Base-by-base conservation (phyloP, 163 green algal species). In the Chloroidium sp. region DNA sequence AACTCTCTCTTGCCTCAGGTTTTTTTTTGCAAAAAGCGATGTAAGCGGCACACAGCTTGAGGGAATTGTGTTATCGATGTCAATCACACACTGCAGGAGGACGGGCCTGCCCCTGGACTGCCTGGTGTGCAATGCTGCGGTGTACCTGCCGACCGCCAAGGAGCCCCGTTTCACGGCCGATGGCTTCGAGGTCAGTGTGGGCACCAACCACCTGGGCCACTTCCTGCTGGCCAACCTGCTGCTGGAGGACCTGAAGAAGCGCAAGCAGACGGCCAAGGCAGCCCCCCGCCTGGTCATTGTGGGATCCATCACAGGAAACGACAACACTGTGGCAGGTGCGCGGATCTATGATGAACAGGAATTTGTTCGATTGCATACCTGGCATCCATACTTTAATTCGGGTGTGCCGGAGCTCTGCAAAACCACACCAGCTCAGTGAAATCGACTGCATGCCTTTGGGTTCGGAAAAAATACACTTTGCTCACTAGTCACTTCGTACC, bases 191-290 rank as follows among this genome's bases (percentile, higher is more conserved):
- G 74, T 87, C 59, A 87, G 79, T 82, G 89, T 94, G 14, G 89
- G 82, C 76, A 93, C 91, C 77, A 98, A 97, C 92, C 94, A 98
- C 89, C 90, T 98, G 76, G 92, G 91, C 61, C 95, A 98, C 92
- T 97, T 98, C 90, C 88, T 97, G 83, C 90, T 98, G 76, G 85
- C 85, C 62, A 93, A 97, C 87, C 83, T 97, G 79, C 84, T 98
- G 80, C 80, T 97, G 81, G 85, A 94, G 57, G 90, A 97, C 81
- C 87, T 97, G 60, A 87, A 95, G 85, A 83, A 90, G 61, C 85
- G 58, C 75, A 78, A 78, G 75, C 8, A 64, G 59, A 62, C 6
- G 3, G 69, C 69, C 69, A 76, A 76, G 69, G 10, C 6, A 3
- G 61, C 8, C 2, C 76, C 61, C 10, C 76, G 62, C 77, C 84